Evolutionary conservation across 1,284 basidiomycete species (phyloP).

Genomic region (Trametes pubescens): DNA sequence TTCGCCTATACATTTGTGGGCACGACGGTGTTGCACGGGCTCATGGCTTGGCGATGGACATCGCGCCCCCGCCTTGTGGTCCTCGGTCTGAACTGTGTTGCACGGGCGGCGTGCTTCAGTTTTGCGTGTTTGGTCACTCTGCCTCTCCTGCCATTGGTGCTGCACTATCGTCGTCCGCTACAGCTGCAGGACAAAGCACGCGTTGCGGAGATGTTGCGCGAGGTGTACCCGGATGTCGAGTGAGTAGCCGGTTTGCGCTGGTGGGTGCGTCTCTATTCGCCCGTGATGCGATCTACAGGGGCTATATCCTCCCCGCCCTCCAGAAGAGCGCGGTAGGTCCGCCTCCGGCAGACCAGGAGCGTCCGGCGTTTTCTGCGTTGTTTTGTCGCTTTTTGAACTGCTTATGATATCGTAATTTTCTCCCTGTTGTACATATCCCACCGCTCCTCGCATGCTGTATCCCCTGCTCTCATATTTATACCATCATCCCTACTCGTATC

Average conservation of each 20-base stretch:
- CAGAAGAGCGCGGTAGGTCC: too few relatives aligned
- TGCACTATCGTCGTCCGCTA: background rate
- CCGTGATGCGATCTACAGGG: too few relatives aligned
- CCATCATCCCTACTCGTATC: too few relatives aligned
- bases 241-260: background rate
- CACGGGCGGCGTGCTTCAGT: background rate
- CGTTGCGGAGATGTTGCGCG: slow-evolving; percentile 12
- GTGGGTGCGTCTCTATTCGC: too few relatives aligned
- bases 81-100: background rate
- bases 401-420: too few relatives aligned
- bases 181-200: slow-evolving; percentile 7
- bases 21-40: background rate
- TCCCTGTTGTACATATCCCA: too few relatives aligned
- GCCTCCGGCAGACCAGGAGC: too few relatives aligned
- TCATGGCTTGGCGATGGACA: background rate
- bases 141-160: background rate
- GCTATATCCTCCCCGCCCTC: too few relatives aligned
- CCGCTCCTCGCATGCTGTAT: too few relatives aligned
- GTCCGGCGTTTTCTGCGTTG: too few relatives aligned
- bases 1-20: background rate
- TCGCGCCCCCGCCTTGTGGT: background rate
- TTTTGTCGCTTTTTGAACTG: too few relatives aligned
- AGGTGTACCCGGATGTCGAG: background rate
- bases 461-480: too few relatives aligned
- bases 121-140: background rate